phyloP scores from a whole-genome alignment of 2,329 filamentous ascomycete species.

The Pezicula carpinea region DNA sequence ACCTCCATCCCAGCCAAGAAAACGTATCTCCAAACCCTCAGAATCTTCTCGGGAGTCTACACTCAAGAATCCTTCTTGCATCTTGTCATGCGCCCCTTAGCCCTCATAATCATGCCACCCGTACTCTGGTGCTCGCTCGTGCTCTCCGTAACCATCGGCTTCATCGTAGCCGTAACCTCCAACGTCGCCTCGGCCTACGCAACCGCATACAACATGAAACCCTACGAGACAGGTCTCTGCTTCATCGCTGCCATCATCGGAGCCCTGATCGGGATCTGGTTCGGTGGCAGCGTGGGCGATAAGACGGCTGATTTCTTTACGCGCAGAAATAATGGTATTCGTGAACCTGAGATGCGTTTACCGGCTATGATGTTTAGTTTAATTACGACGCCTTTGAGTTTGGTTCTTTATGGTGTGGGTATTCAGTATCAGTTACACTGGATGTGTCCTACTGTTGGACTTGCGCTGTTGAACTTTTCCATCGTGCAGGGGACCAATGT shows the following conservation, averaged over 20 bases:
- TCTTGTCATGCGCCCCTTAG: constrained; percentile 35
- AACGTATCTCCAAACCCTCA: constrained; percentile 10
- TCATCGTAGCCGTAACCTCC: constrained; percentile 46
- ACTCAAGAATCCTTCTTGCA: constrained; percentile 31
- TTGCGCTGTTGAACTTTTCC: constrained; percentile 50
- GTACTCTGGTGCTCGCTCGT: constrained; percentile 27
- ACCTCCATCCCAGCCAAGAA: constrained; percentile 9
- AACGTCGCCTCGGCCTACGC: constrained; percentile 43
- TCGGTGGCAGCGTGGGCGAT: constrained; percentile 18
- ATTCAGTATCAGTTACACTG: constrained; percentile 44
- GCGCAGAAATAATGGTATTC: constrained; percentile 46
- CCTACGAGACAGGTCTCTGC: constrained; percentile 27
- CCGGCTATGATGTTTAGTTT: constrained; percentile 47
- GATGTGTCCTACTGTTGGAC: constrained; percentile 51
- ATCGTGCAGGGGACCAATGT: constrained; percentile 53
- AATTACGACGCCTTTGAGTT: constrained; percentile 41
- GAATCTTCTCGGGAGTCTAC: constrained; percentile 13
- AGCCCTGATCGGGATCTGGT: constrained; percentile 12
- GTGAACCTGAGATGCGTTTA: constrained; percentile 57
- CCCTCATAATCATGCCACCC: constrained; percentile 29
- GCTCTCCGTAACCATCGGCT: constrained; percentile 33
- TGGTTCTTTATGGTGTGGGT: constrained; percentile 44
- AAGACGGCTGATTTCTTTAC: constrained; percentile 35
- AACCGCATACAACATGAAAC: constrained; percentile 37
- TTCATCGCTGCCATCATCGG: constrained; percentile 16